Base-by-base conservation (phyloP, 1,284 basidiomycete genomes). In the Anthracocystis walkeri region DNA sequence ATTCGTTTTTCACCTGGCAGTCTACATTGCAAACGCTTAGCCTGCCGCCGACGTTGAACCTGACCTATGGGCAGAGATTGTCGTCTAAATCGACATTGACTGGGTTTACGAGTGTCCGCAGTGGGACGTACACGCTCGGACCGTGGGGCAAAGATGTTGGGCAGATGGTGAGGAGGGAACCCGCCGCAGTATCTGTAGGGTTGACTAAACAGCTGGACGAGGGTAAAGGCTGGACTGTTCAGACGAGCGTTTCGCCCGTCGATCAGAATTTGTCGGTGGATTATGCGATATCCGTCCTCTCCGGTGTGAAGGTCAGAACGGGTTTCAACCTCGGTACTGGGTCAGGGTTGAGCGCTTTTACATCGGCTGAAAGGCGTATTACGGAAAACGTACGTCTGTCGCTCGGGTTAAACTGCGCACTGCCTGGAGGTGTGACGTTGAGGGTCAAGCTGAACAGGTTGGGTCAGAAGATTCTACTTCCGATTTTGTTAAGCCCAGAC, bases 391-490 rank as follows among this genome's bases (percentile, higher is more conserved):
- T 82, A 4, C 71, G 80, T 10, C 55, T 85, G 2, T 78, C 82
- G 0, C 48, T 86, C 33, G 85, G 84, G 2, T 51, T 87, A 50
- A 83, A 82, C 11, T 77, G 80, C 46, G 82, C 77, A 0, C 40
- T 85, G 0, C 79, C 83, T 0, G 86, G 85, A 1, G 75, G 79
- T 4, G 79, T 87, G 27, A 80, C 75, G 16, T 48, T 86, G 59
- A 76, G 85, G 14, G 25, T 87, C n/a, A 78, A 67, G 57, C 73
- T 88, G 49, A 85, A 86, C n/a, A 84, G 88, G 27, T 75, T 90
- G 3, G 89, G 89, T 3, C 90, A 91, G 74, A 87, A 87, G 44
- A 84, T 90, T 74, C 81, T 86, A 11, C 59, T 91, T 6, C 90
- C 90, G 3, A 88, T 91, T 69, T 78, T 88, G n/a, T 84, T 91